phyloP scores from a whole-genome alignment of 139 green algal genomes.

The Picochlorum sp. region DNA sequence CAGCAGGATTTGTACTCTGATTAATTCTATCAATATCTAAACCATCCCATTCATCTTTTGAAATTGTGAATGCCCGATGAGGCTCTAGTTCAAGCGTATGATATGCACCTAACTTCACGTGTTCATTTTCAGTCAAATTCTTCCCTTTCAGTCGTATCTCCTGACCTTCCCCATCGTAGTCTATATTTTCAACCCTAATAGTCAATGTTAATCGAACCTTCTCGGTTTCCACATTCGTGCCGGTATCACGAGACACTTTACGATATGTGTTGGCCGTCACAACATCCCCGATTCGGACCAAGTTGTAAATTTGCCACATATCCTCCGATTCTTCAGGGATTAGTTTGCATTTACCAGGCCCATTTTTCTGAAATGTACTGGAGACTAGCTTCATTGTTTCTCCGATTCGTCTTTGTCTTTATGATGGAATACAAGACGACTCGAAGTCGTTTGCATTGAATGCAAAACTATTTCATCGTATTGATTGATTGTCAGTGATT shows the following conservation, averaged over 20 bases:
- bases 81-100: slow-evolving; percentile 89
- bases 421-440: too few species aligned
- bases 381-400: slow-evolving; percentile 71
- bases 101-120: slow-evolving; percentile 87
- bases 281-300: slow-evolving; percentile 62
- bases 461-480: too few species aligned
- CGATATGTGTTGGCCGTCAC: slow-evolving; percentile 39
- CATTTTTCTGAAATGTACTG: slow-evolving; percentile 35
- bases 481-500: too few species aligned
- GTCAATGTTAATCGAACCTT: slow-evolving; percentile 72
- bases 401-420: too few species aligned
- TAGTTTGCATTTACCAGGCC: slow-evolving; percentile 57
- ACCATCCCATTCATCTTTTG: slow-evolving; percentile 74
- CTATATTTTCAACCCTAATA: slow-evolving; percentile 60
- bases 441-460: too few species aligned
- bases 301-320: slow-evolving; percentile 88
- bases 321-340: slow-evolving; percentile 82
- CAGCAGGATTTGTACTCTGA: slow-evolving; percentile 50
- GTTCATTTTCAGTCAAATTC: slow-evolving; percentile 74
- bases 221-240: slow-evolving; percentile 50
- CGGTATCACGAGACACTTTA: slow-evolving; percentile 38
- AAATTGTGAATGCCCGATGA: slow-evolving; percentile 65
- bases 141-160: slow-evolving; percentile 24
- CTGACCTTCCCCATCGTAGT: slow-evolving; percentile 73
- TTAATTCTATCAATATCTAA: slow-evolving; percentile 68